Percentiles rank a stretch among this genome's conserved stretches.
These are phyloP conservation scores for Strigomonas culicis DNA, from an alignment of 208 protist species.

Conservation along the genomic window DNA sequence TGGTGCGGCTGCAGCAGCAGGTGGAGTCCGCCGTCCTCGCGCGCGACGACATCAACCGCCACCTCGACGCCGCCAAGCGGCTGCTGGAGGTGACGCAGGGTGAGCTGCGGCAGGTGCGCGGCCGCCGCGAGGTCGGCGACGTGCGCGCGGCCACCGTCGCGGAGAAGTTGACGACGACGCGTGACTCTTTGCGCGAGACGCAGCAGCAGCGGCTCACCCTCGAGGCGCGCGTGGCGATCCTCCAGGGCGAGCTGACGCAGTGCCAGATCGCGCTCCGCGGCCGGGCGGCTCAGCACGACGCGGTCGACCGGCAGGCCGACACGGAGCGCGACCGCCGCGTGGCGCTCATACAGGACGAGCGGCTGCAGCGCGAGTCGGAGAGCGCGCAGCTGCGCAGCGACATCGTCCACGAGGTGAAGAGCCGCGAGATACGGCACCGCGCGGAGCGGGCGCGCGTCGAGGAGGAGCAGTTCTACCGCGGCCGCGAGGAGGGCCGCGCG, in stretches of 20 bases:
- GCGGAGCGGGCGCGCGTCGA: constrained; percentile 41
- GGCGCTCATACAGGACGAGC: constrained; percentile 72
- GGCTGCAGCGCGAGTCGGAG: constrained; percentile 43
- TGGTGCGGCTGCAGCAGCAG: constrained; percentile 57
- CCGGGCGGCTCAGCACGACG: constrained; percentile 32
- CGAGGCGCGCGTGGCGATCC: constrained; percentile 23
- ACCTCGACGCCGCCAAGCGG: constrained; percentile 58
- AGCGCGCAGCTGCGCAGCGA: constrained; percentile 59
- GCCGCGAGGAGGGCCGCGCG: constrained; percentile 22
- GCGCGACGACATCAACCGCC: constrained; percentile 69
- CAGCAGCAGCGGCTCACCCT: constrained; percentile 41
- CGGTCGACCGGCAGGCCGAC: constrained; percentile 27
- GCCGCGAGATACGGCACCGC: constrained; percentile 38
- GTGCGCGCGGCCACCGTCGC: constrained; percentile 37
- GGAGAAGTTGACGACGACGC: constrained; percentile 27
- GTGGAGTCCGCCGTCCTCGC: constrained; percentile 25
- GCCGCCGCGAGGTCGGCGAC: constrained; percentile 37
- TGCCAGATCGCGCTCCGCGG: constrained; percentile 27
- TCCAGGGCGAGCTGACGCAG: constrained; percentile 35
- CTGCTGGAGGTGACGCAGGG: constrained; percentile 48
- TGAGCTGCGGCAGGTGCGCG: constrained; percentile 54
- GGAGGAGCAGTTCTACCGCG: constrained; percentile 57
- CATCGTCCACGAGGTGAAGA: constrained; percentile 57
- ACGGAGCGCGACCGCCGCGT: constrained; percentile 47
- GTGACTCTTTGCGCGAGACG: constrained; percentile 40